Base-by-base conservation (phyloP, 2,329 filamentous ascomycete genomes). In the Fusarium sp. region DNA sequence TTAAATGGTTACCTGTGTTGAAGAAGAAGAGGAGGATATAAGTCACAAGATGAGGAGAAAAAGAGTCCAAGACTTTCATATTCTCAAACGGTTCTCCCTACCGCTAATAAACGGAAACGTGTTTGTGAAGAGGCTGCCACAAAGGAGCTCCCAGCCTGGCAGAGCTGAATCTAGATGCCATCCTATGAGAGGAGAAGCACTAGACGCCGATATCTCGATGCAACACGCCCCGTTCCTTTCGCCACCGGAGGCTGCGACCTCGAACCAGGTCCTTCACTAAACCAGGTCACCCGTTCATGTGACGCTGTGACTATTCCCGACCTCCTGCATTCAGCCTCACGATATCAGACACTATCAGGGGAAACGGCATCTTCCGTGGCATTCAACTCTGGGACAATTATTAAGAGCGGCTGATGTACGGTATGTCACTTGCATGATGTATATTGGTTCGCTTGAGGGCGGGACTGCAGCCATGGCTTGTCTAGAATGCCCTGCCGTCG, bases 311-410 rank as follows among this genome's bases (percentile, higher is more conserved):
- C 34, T 68, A 24, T 60, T 65, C 32, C 24, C n/a, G 47, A 40
- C 41, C 58, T 71, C 67, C 52, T 69, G 51, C 58, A 55, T 71
- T 9, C 67, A 72, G 62, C 66, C 69, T 72, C 62, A 43, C 41
- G 25, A 58, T 65, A 44, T 13, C 27, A 8, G 18, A 24, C 13
- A 45, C 27, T 13, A 34, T 69, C 61, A 69, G 38, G 11, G 40
- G 29, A 49, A 16, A 55, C 62, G 49, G 67, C 24, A 51, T 64
- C 8, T 43, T 66, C 58, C 47, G 58, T 58, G 12, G 46, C 15
- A 38, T 48, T 20, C 40, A 43, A 25, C 9, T 43, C 52, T 34
- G 41, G 38, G 13, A 24, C 52, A 48, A 68, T 67, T 68, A 68
- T 65, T 30, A 29, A 24, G 52, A 58, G 51, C 54, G 57, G 64